A percentile compares a stretch with the other conserved stretches of the same genome.
These are phyloP conservation scores for Plasmodium reichenowi DNA, from an alignment of 169 alveolate genomes.

Conservation along the genomic window DNA sequence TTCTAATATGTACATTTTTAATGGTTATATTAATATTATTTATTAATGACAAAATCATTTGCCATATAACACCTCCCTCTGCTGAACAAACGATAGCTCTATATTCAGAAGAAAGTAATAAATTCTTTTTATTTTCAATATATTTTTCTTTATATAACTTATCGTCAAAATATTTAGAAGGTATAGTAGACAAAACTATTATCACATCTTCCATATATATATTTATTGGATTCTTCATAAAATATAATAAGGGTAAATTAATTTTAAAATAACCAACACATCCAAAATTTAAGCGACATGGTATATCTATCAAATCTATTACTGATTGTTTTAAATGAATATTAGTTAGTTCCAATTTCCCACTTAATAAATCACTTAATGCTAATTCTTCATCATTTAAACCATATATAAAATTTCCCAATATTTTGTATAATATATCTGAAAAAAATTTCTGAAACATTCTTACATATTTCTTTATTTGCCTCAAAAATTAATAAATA, in stretches of 20 bases:
- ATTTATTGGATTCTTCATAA: constrained; percentile 75
- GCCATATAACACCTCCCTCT: constrained; percentile 78
- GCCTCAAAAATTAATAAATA: too few relatives aligned
- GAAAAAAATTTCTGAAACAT: constrained; percentile 72
- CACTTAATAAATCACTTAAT: constrained; percentile 62
- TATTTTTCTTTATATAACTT: constrained; percentile 76
- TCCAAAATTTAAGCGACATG: constrained; percentile 76
- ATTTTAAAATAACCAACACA: constrained; percentile 75
- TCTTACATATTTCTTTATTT: not conserved
- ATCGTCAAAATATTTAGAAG: constrained; percentile 73
- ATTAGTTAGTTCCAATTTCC: constrained; percentile 73
- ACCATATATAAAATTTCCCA: constrained; percentile 76
- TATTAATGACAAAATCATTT: constrained; percentile 67
- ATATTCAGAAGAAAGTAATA: constrained; percentile 68
- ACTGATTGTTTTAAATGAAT: constrained; percentile 67
- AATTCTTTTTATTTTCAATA: constrained; percentile 65
- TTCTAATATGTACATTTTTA: constrained; percentile 72
- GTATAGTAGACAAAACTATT: constrained; percentile 67
- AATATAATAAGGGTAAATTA: constrained; percentile 75
- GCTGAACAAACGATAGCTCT: constrained; percentile 70
- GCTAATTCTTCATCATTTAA: constrained; percentile 59
- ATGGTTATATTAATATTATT: constrained; percentile 70
- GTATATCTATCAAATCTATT: constrained; percentile 63
- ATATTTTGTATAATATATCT: constrained; percentile 49
- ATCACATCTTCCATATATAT: constrained; percentile 75